phyloP scores from a whole-genome alignment of 129 eudicot species.

The Flaveria robusta region DNA sequence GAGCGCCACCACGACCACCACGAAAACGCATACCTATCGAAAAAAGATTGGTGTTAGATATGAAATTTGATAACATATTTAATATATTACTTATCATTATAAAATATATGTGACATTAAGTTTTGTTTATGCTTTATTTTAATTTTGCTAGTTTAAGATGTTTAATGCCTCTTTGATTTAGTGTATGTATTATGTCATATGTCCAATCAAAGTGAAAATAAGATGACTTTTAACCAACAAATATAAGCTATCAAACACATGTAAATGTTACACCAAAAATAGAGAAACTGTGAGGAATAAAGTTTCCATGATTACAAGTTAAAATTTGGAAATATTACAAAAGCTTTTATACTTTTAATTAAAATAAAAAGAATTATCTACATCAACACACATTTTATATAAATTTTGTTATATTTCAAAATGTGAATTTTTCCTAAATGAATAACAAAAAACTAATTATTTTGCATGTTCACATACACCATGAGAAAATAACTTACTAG shows the following conservation, averaged over 20 bases:
- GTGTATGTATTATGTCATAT: not conserved
- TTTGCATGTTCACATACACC: not conserved
- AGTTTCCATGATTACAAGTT: slow-evolving; percentile 7
- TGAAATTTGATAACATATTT: not conserved
- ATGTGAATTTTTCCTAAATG: not conserved
- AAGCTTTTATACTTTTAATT: too few species aligned
- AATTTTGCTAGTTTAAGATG: not conserved
- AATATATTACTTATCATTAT: not conserved
- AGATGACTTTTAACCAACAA: slow-evolving; percentile 26
- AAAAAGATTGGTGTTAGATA: not conserved
- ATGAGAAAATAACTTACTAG: not conserved
- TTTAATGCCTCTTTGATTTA: not conserved
- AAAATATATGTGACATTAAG: not conserved
- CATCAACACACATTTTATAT: not conserved
- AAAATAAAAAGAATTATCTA: too few species aligned
- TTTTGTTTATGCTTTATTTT: not conserved
- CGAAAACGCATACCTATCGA: not conserved
- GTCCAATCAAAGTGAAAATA: slow-evolving; percentile 6
- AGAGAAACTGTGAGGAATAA: slow-evolving; percentile 1
- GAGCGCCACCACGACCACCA: not conserved
- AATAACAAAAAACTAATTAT: not conserved
- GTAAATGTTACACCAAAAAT: slow-evolving; percentile 22
- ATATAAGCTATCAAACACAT: slow-evolving; percentile 11
- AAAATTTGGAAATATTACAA: too few species aligned
- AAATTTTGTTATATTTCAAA: not conserved